Evolutionary conservation across 1,139 yeast species (phyloP), one percentile per base, ranked within the genome.

Genomic region (Saccharomycopsis hybrid): DNA sequence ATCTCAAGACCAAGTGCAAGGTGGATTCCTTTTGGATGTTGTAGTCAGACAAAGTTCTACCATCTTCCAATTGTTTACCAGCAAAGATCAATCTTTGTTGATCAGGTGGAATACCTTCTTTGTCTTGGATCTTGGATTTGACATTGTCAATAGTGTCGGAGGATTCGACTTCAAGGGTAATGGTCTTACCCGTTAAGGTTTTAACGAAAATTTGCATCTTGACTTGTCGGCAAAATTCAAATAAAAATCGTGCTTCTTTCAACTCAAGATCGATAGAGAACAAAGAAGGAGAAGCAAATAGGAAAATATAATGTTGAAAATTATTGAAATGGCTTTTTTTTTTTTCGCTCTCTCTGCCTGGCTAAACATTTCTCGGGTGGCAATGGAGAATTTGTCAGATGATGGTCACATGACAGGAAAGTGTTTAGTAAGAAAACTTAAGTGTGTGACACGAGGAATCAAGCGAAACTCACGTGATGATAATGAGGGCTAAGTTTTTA

Each of bases 1-100:
- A 87, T 83, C 97, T 89, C 62, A 92, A 80, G 70, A 92, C 97
- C 76, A 92, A 84, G 78, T 92, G 97, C 63, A 92, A 76, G 64
- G 97, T 92, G 62, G 97, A 90, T 81, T 92, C 98, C 88, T 92
- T 90, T 81, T 90, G 97, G 80, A 92, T 92, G 94, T 90, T 90
- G 96, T 92, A 92, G 83, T 92, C 98, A 65, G 96, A 85, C 68
- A 92, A 82, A 64, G 97, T 90, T 82, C 97, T 88, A 69, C 97
- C 97, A 68, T 92, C 97, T 80, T 90, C 97, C 73, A 92, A 86
- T 79, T 90, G 97, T 84, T 89, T 90, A 84, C 98, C 98, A 73
- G 97, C 97, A 73, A 92, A 92, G 87, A 92, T 88, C 72, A 90
- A 85, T 80, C 97, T 88, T 82, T 92, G 97, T 77, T 90, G 97